Conservation (phyloP, 2,329 filamentous ascomycete species). For the Volutella citrinella region DNA sequence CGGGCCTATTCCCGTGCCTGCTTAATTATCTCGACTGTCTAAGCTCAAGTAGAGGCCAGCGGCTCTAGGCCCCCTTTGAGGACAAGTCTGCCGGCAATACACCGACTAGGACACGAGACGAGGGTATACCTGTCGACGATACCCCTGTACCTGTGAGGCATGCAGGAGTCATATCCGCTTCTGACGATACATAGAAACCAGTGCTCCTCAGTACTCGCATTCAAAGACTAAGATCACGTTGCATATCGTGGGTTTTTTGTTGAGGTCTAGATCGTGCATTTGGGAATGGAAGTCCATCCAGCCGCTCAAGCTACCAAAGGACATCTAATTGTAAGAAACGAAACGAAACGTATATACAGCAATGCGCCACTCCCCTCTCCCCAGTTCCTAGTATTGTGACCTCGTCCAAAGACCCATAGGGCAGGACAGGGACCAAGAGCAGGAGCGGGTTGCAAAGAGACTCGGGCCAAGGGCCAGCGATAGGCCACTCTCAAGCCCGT, state of each 20-base stretch:
- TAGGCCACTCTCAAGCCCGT: conserved; percentile 7
- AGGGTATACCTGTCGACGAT: too few species aligned
- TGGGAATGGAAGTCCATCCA: conserved; percentile 2
- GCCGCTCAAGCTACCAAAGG: not conserved
- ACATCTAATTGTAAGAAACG: conserved; percentile 2
- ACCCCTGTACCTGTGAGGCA: too few species aligned
- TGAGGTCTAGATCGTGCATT: conserved; percentile 2
- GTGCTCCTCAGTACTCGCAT: conserved; percentile 1
- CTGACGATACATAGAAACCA: conserved; percentile 2
- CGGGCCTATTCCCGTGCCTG: too few species aligned
- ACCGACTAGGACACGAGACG: too few species aligned
- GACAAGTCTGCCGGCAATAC: too few species aligned
- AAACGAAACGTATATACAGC: conserved; percentile 1
- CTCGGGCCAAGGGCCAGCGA: conserved; percentile 1
- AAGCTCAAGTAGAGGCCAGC: too few species aligned
- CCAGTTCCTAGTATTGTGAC: conserved; percentile 1
- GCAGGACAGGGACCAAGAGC: not conserved
- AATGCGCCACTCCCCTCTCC: conserved; percentile 1
- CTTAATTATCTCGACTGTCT: too few species aligned
- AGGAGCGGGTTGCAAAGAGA: conserved; percentile 2
- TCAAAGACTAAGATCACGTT: too few species aligned
- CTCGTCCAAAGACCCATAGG: conserved; percentile 1
- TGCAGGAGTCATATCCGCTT: conserved; percentile 2
- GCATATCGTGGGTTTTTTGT: not conserved
- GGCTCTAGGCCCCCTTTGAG: too few species aligned